Evolutionary conservation across 2,329 filamentous ascomycete genomes (phyloP).

Genomic region (Fusarium nodosum): DNA sequence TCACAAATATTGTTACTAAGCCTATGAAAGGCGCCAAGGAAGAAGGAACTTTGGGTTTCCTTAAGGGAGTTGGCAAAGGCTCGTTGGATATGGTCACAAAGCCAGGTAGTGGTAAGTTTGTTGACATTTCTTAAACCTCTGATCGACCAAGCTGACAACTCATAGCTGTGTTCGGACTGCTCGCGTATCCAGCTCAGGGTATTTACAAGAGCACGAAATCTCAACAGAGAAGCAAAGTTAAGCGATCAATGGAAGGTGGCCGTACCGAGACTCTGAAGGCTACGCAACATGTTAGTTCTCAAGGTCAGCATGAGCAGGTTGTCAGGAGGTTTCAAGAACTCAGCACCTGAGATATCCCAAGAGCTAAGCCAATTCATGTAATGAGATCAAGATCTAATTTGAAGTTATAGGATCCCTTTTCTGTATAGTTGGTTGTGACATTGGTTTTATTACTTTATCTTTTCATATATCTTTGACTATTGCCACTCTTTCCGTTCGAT

Average conservation of each 20-base stretch:
- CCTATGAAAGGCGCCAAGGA: background rate
- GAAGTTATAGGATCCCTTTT: background rate
- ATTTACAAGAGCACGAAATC: constrained; percentile 1
- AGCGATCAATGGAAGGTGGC: background rate
- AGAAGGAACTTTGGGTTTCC: background rate
- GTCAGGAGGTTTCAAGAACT: background rate
- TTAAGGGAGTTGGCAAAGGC: constrained; percentile 1
- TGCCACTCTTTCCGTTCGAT: background rate
- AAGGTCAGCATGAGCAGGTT: background rate
- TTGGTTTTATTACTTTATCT: background rate
- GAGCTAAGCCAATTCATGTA: background rate
- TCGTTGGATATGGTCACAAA: background rate
- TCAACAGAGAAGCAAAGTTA: background rate
- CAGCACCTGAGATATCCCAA: background rate
- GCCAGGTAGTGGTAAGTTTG: constrained; percentile 7
- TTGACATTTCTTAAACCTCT: background rate
- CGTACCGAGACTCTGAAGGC: background rate
- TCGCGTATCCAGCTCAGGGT: constrained; percentile 2
- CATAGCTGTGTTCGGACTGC: background rate
- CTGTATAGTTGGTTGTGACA: background rate
- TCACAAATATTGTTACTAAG: background rate
- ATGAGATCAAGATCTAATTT: background rate
- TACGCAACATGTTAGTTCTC: background rate
- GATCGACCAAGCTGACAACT: background rate
- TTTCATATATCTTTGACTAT: background rate